Evolutionary conservation across 140 eudicot species (phyloP), one percentile per base, ranked within the genome.

Genomic region (Senecio squalidus): DNA sequence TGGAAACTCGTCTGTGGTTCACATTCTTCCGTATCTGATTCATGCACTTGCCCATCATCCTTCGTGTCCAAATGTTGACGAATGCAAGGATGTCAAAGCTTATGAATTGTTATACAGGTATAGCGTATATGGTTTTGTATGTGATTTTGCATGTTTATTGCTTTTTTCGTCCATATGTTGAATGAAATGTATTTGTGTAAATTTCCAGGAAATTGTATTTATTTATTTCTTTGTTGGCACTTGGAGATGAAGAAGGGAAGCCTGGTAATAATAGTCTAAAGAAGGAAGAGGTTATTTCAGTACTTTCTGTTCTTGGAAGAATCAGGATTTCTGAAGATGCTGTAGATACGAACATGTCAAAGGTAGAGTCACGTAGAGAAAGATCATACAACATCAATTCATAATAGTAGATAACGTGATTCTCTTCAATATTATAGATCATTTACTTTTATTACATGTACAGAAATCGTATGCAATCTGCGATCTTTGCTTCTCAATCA

Each of bases 41-140:
- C 98, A 92, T 68, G 81, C 89, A 24, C 82, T 92, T 55, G 96
- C 98, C 33, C 95, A 92, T 73, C 95, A 84, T 82, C 70, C 96
- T 48, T 65, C 74, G 27, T 92, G 78, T 66, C 98, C 98, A 40
- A 72, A 74, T 69, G 45, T 87, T 62, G 93, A 92, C 55, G 81
- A 87, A 75, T 76, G 96, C 88, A 92, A 73, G 73, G 93, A 92
- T 72, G 73, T 71, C 53, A 80, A 84, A 71, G 76, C 81, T 61
- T 87, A 50, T 80, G 96, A 92, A 78, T 73, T 84, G n/a, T 68
- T 80, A 38, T 92, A 82, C 92, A 80, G 98, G 98, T 92, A 77
- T 23, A 14, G 15, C 45, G 6, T 26, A 18, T 60, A 55, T 43
- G 54, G 41, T 53, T 47, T 14, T 36, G n/a, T 0, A 36, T 36